Evolutionary conservation across 768 basidiomycete species (phyloP).

Genomic region (Polyporus arcularius): DNA sequence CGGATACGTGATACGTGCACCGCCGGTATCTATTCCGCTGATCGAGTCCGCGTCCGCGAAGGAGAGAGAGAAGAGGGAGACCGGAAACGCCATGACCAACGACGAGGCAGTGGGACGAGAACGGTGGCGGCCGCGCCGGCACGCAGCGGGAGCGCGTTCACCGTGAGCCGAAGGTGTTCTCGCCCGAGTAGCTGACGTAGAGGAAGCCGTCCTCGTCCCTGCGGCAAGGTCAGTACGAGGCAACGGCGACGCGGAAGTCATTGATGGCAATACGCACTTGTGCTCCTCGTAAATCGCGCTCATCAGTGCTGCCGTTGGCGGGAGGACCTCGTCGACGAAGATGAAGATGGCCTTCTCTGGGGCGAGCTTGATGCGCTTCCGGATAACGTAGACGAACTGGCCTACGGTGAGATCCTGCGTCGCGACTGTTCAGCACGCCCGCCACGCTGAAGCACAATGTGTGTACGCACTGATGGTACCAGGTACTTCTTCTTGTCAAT

Average conservation of each 20-base stretch:
- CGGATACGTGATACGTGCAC: slow-evolving; percentile 8
- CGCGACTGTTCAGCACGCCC: slow-evolving; percentile 8
- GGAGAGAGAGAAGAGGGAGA: slow-evolving; percentile 1
- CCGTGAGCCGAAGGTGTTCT: slow-evolving; percentile 85
- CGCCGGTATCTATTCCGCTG: slow-evolving; percentile 20
- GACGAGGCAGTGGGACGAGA: background rate
- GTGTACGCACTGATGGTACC: slow-evolving; percentile 81
- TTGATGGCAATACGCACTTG: slow-evolving; percentile 62
- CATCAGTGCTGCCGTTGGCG: slow-evolving; percentile 98
- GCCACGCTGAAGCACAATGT: slow-evolving; percentile 1
- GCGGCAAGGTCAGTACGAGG: background rate
- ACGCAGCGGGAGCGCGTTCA: slow-evolving; percentile 11
- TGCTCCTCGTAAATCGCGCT: slow-evolving; percentile 99
- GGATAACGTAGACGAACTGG: slow-evolving; percentile 99
- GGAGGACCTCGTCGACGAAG: slow-evolving; percentile 98
- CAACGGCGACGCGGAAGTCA: background rate
- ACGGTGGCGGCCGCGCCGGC: background rate
- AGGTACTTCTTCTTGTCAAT: slow-evolving; percentile 99
- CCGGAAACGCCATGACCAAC: background rate
- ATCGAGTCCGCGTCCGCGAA: slow-evolving; percentile 16
- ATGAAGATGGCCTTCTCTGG: slow-evolving; percentile 99
- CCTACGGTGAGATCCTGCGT: slow-evolving; percentile 91
- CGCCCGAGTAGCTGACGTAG: slow-evolving; percentile 97
- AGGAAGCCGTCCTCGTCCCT: slow-evolving; percentile 99
- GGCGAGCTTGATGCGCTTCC: slow-evolving; percentile 99